Evolutionary conservation across 352 stramenopile species (phyloP), one percentile per base, ranked within the genome.

Genomic region (Phytophthora idaei): DNA sequence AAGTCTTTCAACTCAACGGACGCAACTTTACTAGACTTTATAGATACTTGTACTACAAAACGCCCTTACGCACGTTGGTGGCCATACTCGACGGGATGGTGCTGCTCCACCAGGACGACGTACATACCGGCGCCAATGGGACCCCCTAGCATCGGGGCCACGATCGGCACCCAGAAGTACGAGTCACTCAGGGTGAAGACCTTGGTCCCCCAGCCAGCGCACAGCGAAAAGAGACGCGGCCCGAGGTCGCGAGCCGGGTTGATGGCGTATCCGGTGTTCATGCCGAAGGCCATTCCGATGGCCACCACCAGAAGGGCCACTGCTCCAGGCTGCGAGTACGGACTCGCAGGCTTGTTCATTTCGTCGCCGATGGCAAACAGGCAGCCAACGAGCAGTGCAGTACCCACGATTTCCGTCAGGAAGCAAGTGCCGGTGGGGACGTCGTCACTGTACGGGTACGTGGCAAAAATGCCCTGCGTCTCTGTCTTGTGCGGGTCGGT

Each of bases 191-290:
- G 32, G 1, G 69, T 77, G 59, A 85, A 85, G 5, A 78, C 68
- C n/a, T 64, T 67, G 1, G 58, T 53, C 0, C 77, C 77, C 74
- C 77, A 83, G 2, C 77, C 77, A 17, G 65, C 77, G 44, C 77
- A 71, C 4, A 71, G 31, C n/a, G 77, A 66, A 39, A 85, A 83
- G 11, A 85, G 51, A 3, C 77, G 71, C 25, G 75, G 75, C 2
- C 71, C 74, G 49, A 88, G 78, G 61, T 86, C 79, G 5, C 76
- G 69, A 4, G 79, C 79, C 5, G 79, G 83, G 67, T 91, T 91
- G 50, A 91, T 67, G 14, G 83, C 83, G 64, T 89, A 91, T 44
- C 83, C 81, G 9, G 83, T 84, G 73, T 89, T 91, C 61, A 82
- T 81, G 21, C 83, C 83, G 64, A 91, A 90, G 5, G 78, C 66